Evolutionary conservation across 1,284 basidiomycete species (phyloP), one percentile per base, ranked within the genome.

Genomic region (Rhodotorula mucilaginosa): DNA sequence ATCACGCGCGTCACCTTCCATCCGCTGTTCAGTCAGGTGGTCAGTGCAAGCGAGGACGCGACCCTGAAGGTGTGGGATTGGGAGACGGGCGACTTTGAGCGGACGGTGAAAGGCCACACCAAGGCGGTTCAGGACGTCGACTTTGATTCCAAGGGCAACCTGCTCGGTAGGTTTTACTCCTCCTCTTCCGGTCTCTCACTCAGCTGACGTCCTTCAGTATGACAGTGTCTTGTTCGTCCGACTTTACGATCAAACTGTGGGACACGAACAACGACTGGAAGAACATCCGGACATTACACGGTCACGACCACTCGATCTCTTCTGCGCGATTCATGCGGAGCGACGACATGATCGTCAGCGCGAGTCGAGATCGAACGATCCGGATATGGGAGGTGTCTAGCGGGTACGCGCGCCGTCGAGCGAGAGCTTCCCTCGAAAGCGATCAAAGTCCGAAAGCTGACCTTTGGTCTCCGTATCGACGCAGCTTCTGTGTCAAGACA

Each of bases 1-100:
- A 82, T 95, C 70, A 92, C 89, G 29, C 84, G 87, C 58, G 87
- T 95, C 57, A 87, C 90, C 5, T 96, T 96, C 80, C 93, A 96
- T 80, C 93, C 93, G 0, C 85, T 88, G 46, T 95, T 92, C 83
- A 92, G 89, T 54, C 84, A 91, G 21, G 81, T 95, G 47, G 93
- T 90, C 16, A 90, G 89, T 46, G 92, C 91, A 8, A 91, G 90
- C 76, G 93, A 94, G 79, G 93, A 96, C 79, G 85, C 90, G 51
- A 92, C 88, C 3, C 86, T 95, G 77, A 95, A 95, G 83, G 87
- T 96, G 64, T 95, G 93, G 92, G 93, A 96, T 80, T 96, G 93
- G 92, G 93, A 96, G 80, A 90, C 90, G 52, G 93, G 93, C 39
- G 93, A 95, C 76, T 90, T 94, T 78, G 93, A 96, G 81, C 83